A percentile compares a stretch with the other conserved stretches of the same genome.
These are phyloP conservation scores for Eutrema yunnanense DNA, from an alignment of 345 rosid genomes.

Conservation along the genomic window DNA sequence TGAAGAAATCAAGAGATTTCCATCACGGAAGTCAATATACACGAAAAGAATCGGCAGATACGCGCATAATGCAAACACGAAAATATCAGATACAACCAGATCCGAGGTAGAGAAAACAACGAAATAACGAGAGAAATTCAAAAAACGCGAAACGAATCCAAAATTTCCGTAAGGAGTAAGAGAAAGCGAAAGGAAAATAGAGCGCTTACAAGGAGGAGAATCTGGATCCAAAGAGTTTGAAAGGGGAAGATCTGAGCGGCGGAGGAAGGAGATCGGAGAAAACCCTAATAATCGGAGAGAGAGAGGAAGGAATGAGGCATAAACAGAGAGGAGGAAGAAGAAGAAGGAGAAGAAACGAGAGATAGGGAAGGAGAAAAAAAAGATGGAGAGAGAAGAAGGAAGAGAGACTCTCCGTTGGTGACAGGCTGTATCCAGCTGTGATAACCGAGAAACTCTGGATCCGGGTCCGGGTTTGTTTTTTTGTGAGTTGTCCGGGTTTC, in stretches of 20 bases:
- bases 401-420: conserved; percentile 82
- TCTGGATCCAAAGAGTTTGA: conserved; percentile 44
- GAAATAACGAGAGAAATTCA: background rate
- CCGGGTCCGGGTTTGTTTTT: conserved; percentile 21
- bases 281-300: conserved; percentile 40
- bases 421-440: conserved; percentile 99
- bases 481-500: conserved; percentile 16
- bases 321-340: conserved; percentile 9
- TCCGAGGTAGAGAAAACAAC: background rate
- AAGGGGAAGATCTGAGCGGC: conserved; percentile 24
- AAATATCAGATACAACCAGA: background rate
- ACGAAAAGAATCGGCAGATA: background rate
- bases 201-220: conserved; percentile 50
- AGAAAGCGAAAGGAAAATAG: conserved; percentile 3
- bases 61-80: background rate
- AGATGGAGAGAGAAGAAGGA: conserved; percentile 21
- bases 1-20: background rate
- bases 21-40: conserved; percentile 2
- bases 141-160: background rate
- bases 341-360: conserved; percentile 17
- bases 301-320: conserved; percentile 6
- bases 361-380: background rate
- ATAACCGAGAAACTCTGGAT: conserved; percentile 44
- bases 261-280: conserved; percentile 27
- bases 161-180: background rate